A percentile compares a stretch with the other conserved stretches of the same genome.
These are phyloP conservation scores for Vitis riparia DNA, from an alignment of 164 flowering plant genomes.

Conservation along the genomic window DNA sequence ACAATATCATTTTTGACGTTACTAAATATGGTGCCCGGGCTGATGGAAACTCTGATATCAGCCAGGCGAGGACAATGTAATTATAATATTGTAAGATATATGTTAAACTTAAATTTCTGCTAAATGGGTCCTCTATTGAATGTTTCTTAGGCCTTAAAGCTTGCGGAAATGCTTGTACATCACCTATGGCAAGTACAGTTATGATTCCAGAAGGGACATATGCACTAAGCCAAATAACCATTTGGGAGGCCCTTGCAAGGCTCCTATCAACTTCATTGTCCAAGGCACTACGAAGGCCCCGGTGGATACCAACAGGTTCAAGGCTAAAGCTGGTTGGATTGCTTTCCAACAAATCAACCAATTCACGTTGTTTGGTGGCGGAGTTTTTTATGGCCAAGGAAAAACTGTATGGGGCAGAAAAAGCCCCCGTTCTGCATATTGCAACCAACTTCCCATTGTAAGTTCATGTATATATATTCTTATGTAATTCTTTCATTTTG, in stretches of 20 bases:
- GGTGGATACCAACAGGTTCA: background rate
- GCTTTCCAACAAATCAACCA: conserved; percentile 7
- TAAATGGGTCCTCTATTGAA: too few relatives aligned
- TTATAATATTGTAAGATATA: too few relatives aligned
- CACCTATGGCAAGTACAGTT: conserved; percentile 14
- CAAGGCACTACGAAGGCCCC: too few relatives aligned
- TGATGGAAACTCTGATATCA: too few relatives aligned
- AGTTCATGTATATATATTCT: background rate
- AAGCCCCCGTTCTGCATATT: conserved; percentile 5
- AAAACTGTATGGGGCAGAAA: conserved; percentile 16
- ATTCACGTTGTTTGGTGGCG: conserved; percentile 23
- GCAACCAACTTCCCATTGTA: conserved; percentile 10
- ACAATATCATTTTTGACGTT: too few relatives aligned
- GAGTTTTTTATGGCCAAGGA: conserved; percentile 26
- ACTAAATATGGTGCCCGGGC: too few relatives aligned
- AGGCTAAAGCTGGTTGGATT: conserved; percentile 17
- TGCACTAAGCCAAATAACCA: conserved; percentile 3
- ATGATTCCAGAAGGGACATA: conserved; percentile 28
- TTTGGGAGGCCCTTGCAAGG: conserved; percentile 21
- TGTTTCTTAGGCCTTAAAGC: conserved; percentile 18
- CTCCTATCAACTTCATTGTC: too few relatives aligned
- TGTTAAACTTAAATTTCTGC: too few relatives aligned
- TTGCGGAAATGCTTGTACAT: conserved; percentile 28
- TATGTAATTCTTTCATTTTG: too few relatives aligned
- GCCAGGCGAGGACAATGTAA: too few relatives aligned